Conservation (phyloP, 805 yeast genomes). For the Teunomyces aglyptinius region DNA sequence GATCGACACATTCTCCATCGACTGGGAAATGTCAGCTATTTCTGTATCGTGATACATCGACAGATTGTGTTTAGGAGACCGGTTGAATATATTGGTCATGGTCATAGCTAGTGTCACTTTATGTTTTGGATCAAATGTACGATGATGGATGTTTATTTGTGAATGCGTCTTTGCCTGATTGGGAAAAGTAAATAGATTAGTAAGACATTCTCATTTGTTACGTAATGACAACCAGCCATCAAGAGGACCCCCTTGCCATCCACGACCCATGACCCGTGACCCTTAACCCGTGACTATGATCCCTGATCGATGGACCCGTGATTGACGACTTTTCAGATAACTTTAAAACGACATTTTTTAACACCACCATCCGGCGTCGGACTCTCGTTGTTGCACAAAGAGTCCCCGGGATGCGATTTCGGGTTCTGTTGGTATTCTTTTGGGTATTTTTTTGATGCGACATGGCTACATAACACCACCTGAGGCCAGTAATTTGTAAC, state of each 20-base stretch:
- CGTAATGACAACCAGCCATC: not conserved
- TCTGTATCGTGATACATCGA: constrained; percentile 16
- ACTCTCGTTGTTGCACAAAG: no score
- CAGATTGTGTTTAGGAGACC: constrained; percentile 16
- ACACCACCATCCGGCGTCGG: no score
- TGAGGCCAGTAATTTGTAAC: not conserved
- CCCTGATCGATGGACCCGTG: no score
- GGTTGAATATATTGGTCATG: constrained; percentile 17
- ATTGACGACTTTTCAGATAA: no score
- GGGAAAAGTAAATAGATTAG: constrained; percentile 4
- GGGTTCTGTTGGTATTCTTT: not conserved
- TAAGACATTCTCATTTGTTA: not conserved
- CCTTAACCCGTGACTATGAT: no score
- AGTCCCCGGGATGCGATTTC: not conserved
- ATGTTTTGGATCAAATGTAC: not conserved
- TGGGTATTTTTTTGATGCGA: not conserved
- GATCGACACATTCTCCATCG: constrained; percentile 43
- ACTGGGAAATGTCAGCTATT: constrained; percentile 39
- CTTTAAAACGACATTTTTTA: no score
- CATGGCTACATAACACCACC: not conserved
- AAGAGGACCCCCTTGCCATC: not conserved
- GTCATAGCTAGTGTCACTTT: not conserved
- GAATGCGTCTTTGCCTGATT: not conserved
- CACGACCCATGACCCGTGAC: not conserved
- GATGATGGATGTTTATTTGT: constrained; percentile 4